phyloP scores from a whole-genome alignment of 257 asterid species.

The Capsicum chinense region DNA sequence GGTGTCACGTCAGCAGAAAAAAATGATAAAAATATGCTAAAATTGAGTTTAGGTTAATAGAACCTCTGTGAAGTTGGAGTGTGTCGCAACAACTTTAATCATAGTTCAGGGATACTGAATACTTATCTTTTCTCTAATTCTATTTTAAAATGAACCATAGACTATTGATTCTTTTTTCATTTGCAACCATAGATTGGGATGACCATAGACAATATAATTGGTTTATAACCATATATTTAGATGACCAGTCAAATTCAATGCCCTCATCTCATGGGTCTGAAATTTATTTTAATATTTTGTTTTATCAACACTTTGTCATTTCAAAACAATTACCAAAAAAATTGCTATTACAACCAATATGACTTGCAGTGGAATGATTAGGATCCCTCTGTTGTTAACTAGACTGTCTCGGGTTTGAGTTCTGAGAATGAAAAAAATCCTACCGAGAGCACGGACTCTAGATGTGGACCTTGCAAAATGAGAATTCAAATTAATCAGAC shows the following conservation, averaged over 20 bases:
- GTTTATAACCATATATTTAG: not conserved
- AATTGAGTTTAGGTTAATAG: no score
- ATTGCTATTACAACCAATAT: no score
- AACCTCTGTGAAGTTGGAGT: no score
- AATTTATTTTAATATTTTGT: conserved; percentile 12
- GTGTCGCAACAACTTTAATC: no score
- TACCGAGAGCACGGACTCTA: rapidly evolving
- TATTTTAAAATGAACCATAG: not conserved
- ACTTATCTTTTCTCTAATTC: no score
- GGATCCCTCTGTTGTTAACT: no score
- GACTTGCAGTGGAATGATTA: no score
- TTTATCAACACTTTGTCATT: not conserved
- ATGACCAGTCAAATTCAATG: conserved; percentile 21
- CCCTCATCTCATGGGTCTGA: not conserved
- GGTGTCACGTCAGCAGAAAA: no score
- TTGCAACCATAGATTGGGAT: not conserved
- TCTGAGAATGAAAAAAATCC: not conserved
- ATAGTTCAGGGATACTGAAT: no score
- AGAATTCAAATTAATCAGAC: not conserved
- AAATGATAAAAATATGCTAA: no score
- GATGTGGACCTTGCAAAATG: not conserved
- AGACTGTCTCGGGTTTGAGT: not conserved
- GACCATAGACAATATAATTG: not conserved
- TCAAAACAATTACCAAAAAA: not conserved
- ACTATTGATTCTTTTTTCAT: not conserved